phyloP scores from a whole-genome alignment of 495 filamentous ascomycete genomes.

The Schizothecium vesticola region DNA sequence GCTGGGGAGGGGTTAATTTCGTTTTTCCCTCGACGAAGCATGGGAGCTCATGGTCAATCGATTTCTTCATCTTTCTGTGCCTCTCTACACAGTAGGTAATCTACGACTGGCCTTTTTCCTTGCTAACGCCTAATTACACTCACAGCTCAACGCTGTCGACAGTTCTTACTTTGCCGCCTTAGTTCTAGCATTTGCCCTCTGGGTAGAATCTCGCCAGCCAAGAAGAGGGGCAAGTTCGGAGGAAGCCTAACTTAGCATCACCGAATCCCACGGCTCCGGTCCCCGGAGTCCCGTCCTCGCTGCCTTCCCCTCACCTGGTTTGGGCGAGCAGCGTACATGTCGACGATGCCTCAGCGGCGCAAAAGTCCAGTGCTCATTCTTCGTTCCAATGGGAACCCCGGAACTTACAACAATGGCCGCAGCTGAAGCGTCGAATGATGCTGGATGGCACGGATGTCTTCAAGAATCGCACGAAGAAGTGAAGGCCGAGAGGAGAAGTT shows the following conservation, averaged over 20 bases:
- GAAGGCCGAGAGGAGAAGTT: background rate
- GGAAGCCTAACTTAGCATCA: background rate
- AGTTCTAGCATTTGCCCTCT: background rate
- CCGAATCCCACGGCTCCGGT: background rate
- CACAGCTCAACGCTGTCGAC: background rate
- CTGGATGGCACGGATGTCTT: background rate
- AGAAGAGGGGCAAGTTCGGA: background rate
- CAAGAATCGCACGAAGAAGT: background rate
- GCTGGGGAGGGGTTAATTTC: background rate
- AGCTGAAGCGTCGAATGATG: background rate
- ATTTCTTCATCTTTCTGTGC: no score
- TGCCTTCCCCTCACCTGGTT: background rate
- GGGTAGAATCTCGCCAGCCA: background rate
- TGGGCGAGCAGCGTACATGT: background rate
- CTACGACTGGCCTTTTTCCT: background rate
- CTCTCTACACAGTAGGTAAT: background rate
- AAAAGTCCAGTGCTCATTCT: background rate
- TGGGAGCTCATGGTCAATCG: no score
- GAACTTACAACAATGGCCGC: background rate
- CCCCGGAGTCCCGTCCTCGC: background rate
- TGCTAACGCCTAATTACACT: background rate
- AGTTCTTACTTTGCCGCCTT: background rate
- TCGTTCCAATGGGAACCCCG: background rate
- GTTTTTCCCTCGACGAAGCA: background rate
- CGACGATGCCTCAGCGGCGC: background rate